Base-by-base conservation (phyloP, 2,329 filamentous ascomycete species). In the Fusarium sp. region DNA sequence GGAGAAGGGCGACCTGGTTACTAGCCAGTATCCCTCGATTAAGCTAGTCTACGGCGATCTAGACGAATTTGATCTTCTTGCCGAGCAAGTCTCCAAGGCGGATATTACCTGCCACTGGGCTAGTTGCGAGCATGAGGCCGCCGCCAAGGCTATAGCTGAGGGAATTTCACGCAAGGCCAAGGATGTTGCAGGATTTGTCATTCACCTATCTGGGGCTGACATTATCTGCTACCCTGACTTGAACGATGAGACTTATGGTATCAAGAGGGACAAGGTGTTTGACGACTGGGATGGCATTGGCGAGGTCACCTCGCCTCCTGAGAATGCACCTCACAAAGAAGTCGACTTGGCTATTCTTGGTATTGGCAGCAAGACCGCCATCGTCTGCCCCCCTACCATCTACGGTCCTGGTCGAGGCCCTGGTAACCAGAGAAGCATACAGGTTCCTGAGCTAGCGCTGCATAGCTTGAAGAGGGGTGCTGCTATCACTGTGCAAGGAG, bases 101-200 rank as follows among this genome's bases (percentile, higher is more conserved):
- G 60, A 68, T n/a, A 60, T 68, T 14, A 47, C 50, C 17, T 38
- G 54, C 10, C 65, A 68, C 6, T 68, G 47, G 32, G 65, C 65
- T 3, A 65, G 52, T 35, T 64, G 62, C 27, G 65, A 68, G 22
- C 60, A 68, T 12, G 38, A 47, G 7, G 65, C 11, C 12, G 62
- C 65, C 4, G 62, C 65, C 14, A 63, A 60, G 25, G 60, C 60
- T 4, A 65, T 65, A 14, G 65, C 61, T 12, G 65, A 64, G n/a
- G 65, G 61, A 8, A 33, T 68, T 11, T 64, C 61, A 38, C 22
- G 33, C 20, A 58, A 37, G 33, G 2, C 2, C 9, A 37, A n/a
- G 20, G 32, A 38, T n/a, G 15, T 11, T 20, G 4, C n/a, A n/a
- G 54, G 54, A 14, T 58, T 58, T 38, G 33, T 58, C 20, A 58